A percentile compares a stretch with the other conserved stretches of the same genome.
These are phyloP conservation scores for Eutrema salsugineum DNA, from an alignment of 441 rosid genomes.

Conservation along the genomic window DNA sequence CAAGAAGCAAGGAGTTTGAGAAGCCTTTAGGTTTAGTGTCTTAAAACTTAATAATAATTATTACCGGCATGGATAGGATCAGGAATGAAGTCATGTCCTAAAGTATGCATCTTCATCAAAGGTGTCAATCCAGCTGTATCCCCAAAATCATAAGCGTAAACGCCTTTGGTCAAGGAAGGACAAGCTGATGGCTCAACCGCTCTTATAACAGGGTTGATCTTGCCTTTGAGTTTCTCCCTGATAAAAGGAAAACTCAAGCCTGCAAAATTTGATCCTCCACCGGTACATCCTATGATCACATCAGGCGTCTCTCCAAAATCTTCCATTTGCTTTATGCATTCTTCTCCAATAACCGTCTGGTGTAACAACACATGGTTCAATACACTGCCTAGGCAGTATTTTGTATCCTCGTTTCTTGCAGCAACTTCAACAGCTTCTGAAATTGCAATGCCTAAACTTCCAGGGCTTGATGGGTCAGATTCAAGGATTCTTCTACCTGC, in stretches of 20 bases:
- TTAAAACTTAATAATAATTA: background rate
- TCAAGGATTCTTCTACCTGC: constrained; percentile 64
- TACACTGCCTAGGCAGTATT: constrained; percentile 89
- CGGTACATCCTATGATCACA: constrained; percentile 86
- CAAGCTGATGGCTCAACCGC: constrained; percentile 94
- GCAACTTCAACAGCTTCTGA: constrained; percentile 97
- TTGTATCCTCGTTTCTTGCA: constrained; percentile 58
- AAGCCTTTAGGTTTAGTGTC: background rate
- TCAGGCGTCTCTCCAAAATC: constrained; percentile 82
- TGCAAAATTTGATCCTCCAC: constrained; percentile 94
- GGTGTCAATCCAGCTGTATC: constrained; percentile 95
- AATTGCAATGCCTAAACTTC: constrained; percentile 95
- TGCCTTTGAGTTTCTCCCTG: constrained; percentile 85
- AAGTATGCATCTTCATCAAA: constrained; percentile 97
- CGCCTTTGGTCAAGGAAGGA: constrained; percentile 85
- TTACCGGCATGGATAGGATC: constrained; percentile 95
- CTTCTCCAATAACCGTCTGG: constrained; percentile 93
- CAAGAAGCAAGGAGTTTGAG: background rate
- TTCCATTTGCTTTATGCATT: constrained; percentile 84
- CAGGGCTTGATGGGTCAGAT: constrained; percentile 66
- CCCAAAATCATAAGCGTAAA: constrained; percentile 79
- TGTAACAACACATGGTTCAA: constrained; percentile 90
- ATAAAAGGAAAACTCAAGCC: constrained; percentile 93
- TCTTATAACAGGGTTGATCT: constrained; percentile 70
- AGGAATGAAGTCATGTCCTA: constrained; percentile 95